Conservation (phyloP, 345 rosid genomes). For the Erysimum cheiranthoides region DNA sequence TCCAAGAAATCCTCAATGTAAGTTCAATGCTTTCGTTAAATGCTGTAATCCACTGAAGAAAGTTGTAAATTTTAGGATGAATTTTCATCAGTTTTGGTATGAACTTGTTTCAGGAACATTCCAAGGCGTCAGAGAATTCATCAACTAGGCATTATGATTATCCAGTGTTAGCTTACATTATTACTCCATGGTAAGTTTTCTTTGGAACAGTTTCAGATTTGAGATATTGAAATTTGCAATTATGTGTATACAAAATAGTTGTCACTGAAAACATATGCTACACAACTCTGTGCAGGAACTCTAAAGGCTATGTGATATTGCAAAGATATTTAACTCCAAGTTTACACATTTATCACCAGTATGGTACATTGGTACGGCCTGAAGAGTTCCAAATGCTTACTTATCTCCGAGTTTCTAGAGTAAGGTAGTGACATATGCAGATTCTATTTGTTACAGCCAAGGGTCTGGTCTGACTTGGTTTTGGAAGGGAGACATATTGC, state of each 20-base stretch:
- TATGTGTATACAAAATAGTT: not conserved
- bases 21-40: constrained; percentile 21
- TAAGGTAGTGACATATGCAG: not conserved
- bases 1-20: constrained; percentile 72
- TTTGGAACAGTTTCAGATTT: constrained; percentile 1
- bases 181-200: constrained; percentile 75
- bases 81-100: constrained; percentile 6
- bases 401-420: not conserved
- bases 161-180: constrained; percentile 79
- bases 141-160: constrained; percentile 60
- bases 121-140: constrained; percentile 58
- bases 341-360: constrained; percentile 89
- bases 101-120: constrained; percentile 62
- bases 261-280: not conserved
- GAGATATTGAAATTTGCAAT: constrained; percentile 4
- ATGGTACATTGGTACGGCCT: constrained; percentile 94
- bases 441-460: constrained; percentile 51
- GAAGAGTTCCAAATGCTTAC: constrained; percentile 40
- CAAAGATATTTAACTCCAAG: constrained; percentile 76
- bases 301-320: constrained; percentile 85
- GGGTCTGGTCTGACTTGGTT: constrained; percentile 59
- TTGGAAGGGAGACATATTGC: constrained; percentile 77
- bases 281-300: constrained; percentile 63
- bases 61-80: constrained; percentile 15
- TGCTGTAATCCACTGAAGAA: not conserved